Evolutionary conservation across 2,329 filamentous ascomycete genomes (phyloP).

Genomic region (Arthrocladium fulminans): DNA sequence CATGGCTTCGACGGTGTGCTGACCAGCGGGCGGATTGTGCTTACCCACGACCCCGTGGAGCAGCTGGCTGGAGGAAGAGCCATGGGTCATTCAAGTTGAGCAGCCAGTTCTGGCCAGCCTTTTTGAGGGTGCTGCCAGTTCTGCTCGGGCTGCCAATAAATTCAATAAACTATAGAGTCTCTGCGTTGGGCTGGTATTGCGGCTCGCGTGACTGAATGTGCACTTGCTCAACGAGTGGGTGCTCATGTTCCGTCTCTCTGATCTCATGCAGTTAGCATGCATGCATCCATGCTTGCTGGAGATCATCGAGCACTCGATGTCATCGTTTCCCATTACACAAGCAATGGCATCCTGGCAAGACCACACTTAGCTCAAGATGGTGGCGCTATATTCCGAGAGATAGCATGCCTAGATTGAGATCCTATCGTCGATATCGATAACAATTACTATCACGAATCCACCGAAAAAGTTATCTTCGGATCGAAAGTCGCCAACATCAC

Average conservation of each 20-base stretch:
- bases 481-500: not conserved
- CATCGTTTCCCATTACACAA: not conserved
- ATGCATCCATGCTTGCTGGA: not conserved
- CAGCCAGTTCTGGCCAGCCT: not conserved
- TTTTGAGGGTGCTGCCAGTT: not conserved
- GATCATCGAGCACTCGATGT: not conserved
- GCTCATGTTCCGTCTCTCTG: not conserved
- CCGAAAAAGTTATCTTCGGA: not conserved
- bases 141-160: too few species aligned
- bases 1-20: not conserved
- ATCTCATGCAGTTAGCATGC: not conserved
- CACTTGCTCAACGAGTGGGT: not conserved
- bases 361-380: constrained; percentile 1
- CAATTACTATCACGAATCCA: not conserved
- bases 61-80: not conserved
- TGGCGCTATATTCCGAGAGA: not conserved
- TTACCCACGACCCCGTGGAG: constrained; percentile 1
- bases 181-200: too few species aligned
- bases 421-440: constrained; percentile 8
- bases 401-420: not conserved
- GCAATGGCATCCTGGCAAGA: not conserved
- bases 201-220: not conserved
- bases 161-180: too few species aligned
- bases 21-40: not conserved
- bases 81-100: not conserved